Base-by-base conservation (phyloP, 768 basidiomycete species). In the Auricularia sp. region DNA sequence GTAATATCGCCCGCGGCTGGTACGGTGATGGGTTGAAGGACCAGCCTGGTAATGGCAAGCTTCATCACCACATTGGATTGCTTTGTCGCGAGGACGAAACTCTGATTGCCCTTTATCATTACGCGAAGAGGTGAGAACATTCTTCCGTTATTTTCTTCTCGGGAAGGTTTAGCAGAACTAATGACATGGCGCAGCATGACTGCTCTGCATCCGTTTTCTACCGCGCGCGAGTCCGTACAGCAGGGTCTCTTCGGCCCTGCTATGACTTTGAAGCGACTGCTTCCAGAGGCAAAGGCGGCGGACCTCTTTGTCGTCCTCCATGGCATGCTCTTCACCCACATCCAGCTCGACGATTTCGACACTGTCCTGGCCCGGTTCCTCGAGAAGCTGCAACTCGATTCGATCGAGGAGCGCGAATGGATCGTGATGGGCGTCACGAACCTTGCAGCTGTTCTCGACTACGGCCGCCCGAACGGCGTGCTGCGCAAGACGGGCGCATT, bases 261-360 rank as follows among this genome's bases (percentile, higher is more conserved):
- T 2, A 81, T 88, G 0, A 92, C 94, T 72, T 79, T 85, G 6
- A 83, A 86, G 18, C 87, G 93, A 2, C 82, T 86, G 16, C 81
- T 82, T 10, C 88, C 94, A 2, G 94, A 96, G 68, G 85, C 90
- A 4, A 79, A 77, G 1, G 82, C 81, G 0, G 75, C 88, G 0
- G 93, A 94, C 33, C 81, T 97, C 0, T 99, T 98, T 68, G 85
- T 98, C 37, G 84, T 93, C 11, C 79, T 99, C 0, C 97, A 98
- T 66, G 95, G 97, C 34, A 95, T 98, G 94, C 81, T 99, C 1
- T 98, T 98, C 77, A 98, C 97, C 14, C 88, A 90, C 68, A 93
- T 97, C 68, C 84, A 94, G 68, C 85, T 99, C 34, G 97, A 99
- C 73, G 90, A 94, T 73, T 98, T 98, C 72, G 77, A 83, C 54